Evolutionary conservation across 2,329 filamentous ascomycete species (phyloP).

Genomic region (Colletotrichum sansevieriae): DNA sequence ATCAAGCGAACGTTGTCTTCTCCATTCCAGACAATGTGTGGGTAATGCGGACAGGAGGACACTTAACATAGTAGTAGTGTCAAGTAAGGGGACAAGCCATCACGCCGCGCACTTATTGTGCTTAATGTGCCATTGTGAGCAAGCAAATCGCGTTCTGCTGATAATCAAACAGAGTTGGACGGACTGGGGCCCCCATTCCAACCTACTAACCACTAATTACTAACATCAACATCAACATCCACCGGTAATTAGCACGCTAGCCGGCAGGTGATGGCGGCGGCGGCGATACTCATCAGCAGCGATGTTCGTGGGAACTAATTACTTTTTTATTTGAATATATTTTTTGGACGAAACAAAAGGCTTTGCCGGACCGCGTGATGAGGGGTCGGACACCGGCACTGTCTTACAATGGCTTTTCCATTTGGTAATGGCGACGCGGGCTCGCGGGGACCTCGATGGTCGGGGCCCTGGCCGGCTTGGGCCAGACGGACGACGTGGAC

Average conservation of each 20-base stretch:
- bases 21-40: conserved; percentile 17
- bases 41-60: neutral
- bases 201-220: neutral
- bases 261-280: conserved; percentile 21
- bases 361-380: conserved; percentile 34
- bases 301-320: neutral
- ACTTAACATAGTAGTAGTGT: neutral
- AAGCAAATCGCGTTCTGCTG: neutral
- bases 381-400: conserved; percentile 31
- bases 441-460: conserved; percentile 36
- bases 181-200: conserved; percentile 10
- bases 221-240: conserved; percentile 5
- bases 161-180: neutral
- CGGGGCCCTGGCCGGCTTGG: conserved; percentile 25
- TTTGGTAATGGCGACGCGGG: conserved; percentile 40
- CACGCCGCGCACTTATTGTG: conserved; percentile 3
- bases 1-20: neutral
- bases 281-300: neutral
- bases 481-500: neutral
- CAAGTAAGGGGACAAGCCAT: neutral
- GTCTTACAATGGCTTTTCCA: conserved; percentile 41
- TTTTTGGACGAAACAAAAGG: conserved; percentile 39
- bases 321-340: neutral
- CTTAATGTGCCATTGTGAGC: neutral
- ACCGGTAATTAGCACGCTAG: conserved; percentile 31